A percentile compares a stretch with the other conserved stretches of the same genome.
Evolutionary conservation across 257 asterid species (phyloP).

Genomic region (Salvia miltiorrhiza): DNA sequence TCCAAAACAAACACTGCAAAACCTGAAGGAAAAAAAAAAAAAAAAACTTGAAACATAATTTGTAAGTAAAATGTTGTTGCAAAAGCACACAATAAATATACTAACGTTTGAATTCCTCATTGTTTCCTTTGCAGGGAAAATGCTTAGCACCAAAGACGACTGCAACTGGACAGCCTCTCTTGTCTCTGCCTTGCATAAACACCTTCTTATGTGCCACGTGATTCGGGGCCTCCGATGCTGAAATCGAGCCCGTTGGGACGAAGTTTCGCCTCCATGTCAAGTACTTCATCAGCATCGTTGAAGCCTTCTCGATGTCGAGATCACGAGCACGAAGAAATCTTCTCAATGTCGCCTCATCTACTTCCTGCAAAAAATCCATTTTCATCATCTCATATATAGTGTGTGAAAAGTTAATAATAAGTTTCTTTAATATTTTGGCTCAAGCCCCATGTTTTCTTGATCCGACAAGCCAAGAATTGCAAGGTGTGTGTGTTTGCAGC

Average conservation of each 20-base stretch:
- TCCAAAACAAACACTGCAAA: constrained; percentile 58
- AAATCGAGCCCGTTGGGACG: constrained; percentile 56
- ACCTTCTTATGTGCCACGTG: constrained; percentile 64
- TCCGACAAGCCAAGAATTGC: too few relatives aligned
- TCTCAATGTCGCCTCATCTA: constrained; percentile 52
- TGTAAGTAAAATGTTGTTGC: too few relatives aligned
- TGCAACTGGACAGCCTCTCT: constrained; percentile 60
- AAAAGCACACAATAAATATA: background rate
- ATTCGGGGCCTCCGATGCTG: constrained; percentile 39
- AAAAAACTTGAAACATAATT: too few relatives aligned
- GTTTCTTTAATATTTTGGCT: too few relatives aligned
- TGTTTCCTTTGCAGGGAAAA: constrained; percentile 47
- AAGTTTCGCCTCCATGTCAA: constrained; percentile 55
- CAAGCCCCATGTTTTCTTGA: too few relatives aligned
- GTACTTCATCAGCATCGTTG: constrained; percentile 52
- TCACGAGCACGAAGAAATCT: constrained; percentile 84
- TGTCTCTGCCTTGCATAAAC: constrained; percentile 72
- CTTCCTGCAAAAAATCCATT: constrained; percentile 35
- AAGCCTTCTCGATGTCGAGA: constrained; percentile 54
- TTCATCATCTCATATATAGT: background rate
- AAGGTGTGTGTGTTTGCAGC: background rate
- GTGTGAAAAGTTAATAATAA: too few relatives aligned
- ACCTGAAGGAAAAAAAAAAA: too few relatives aligned
- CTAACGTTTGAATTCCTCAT: constrained; percentile 66
- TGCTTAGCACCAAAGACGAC: constrained; percentile 55